phyloP scores from a whole-genome alignment of 2,329 filamentous ascomycete genomes.

The Paraphoma chrysanthemicola region DNA sequence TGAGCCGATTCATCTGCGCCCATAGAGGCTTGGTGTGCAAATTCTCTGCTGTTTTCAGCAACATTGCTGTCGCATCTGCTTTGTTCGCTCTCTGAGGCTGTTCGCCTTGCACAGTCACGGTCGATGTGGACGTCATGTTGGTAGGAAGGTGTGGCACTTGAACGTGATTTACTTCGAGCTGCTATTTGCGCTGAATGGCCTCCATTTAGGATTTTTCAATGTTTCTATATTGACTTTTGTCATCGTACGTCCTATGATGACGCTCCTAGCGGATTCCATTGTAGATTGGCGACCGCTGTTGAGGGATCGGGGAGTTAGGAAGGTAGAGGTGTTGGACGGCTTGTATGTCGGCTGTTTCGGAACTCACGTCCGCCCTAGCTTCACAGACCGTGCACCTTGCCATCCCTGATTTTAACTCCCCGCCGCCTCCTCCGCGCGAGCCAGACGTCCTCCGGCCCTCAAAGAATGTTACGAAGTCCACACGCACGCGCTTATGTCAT shows the following conservation, averaged over 20 bases:
- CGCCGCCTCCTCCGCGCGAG: not conserved
- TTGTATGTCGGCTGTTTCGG: no score
- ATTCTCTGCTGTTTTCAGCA: not conserved
- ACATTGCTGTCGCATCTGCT: not conserved
- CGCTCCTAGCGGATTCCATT: no score
- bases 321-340: no score
- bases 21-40: slow-evolving; percentile 49
- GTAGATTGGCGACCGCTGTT: no score
- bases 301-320: not conserved
- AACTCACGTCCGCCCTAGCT: not conserved
- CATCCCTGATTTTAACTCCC: not conserved
- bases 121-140: not conserved
- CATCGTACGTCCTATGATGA: no score
- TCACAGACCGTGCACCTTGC: not conserved
- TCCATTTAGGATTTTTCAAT: no score
- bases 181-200: no score
- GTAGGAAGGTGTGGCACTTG: no score
- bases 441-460: no score
- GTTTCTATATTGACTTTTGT: no score
- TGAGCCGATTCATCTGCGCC: slow-evolving; percentile 57
- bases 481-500: not conserved
- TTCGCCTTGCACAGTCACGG: not conserved
- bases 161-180: no score
- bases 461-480: no score
- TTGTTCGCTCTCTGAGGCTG: not conserved